Base-by-base conservation (phyloP, 2,329 filamentous ascomycete species). In the Cladosporium sp. region DNA sequence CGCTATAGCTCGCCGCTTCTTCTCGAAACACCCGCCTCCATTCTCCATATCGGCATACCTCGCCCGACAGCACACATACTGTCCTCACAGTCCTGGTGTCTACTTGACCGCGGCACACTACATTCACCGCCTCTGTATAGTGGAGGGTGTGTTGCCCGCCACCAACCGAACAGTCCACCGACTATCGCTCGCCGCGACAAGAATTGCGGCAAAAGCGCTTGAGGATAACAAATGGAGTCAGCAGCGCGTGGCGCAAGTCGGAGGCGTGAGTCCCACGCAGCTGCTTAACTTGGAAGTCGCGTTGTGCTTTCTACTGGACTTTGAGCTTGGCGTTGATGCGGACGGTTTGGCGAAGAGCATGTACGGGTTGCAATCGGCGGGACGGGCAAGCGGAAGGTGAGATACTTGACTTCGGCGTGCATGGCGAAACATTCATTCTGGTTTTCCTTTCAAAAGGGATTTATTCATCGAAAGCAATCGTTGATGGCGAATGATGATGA, bases 191-290 rank as follows among this genome's bases (percentile, higher is more conserved):
- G 92, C 91, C 0, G 90, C 89, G 6, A 80, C 97, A 55, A 81
- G 92, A 37, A 89, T 97, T 3, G 92, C 93, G 14, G 94, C 92
- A 84, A 99, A 97, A 76, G 90, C 91, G 0, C 78, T 97, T n/a
- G 93, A 99, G 73, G 93, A 97, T 72, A 82, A 93, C 56, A 89
- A 88, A 66, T 96, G 95, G 75, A 85, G 90, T 8, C 93, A 97
- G 75, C 82, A 82, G 60, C 88, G 91, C 58, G 86, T 97, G 64
- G 87, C 93, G 17, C 88, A 87, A 64, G 92, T 97, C 1, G 93
- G 94, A 42, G 93, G 93, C 17, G 91, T 97, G 15, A 90, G 85
- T 68, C 88, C 90, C 70, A 78, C 80, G 17, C 92, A 97, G 74
- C 81, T 99, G 54, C 88, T 89, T 40, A 83, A 89, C 60, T 77